Evolutionary conservation across 1,284 basidiomycete species (phyloP), one percentile per base, ranked within the genome.

Genomic region (Tylopilus sp.): DNA sequence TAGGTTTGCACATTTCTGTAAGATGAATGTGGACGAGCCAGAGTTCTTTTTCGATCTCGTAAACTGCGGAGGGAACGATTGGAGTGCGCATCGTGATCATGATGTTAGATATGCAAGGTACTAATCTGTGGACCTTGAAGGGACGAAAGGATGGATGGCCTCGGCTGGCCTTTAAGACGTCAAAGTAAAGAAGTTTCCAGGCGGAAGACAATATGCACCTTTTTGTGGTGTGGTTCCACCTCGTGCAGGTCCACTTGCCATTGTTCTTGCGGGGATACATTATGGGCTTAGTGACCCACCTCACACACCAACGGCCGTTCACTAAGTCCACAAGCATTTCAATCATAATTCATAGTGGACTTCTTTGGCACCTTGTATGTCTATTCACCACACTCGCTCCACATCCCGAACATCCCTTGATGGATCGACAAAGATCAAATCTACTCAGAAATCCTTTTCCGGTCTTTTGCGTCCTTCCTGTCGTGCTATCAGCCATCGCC

Each of bases 401-500:
- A 19, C 34, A 21, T 21, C 16, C n/a, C 8, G 25, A 28, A 28
- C 13, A 35, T 10, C 8, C 9, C 1, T 38, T 8, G 10, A 19
- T 23, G 8, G 10, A 26, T 36, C 15, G 31, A 8, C 5, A 3
- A 18, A 23, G 13, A 28, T 19, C 12, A n/a, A 26, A 28, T 31
- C 30, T 15, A 36, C 25, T 35, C 33, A 1, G 21, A 25, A 16
- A 26, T 33, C 46, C n/a, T 38, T 34, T 41, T 55, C n/a, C 31
- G 33, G 10, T 18, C 16, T 28, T 40, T 44, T n/a, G 10, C 16
- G 3, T 44, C 37, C 39, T 10, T 31, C 41, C 41, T 38, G 46
- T 36, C 44, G 48, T 30, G 54, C 48, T 5, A 8, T 34, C 26
- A 46, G 9, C 57, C 59, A 59, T 19, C 13, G 40, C 6, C 16